Conservation (phyloP, 2,329 filamentous ascomycete species). For the Decorospora gaudefroyi region DNA sequence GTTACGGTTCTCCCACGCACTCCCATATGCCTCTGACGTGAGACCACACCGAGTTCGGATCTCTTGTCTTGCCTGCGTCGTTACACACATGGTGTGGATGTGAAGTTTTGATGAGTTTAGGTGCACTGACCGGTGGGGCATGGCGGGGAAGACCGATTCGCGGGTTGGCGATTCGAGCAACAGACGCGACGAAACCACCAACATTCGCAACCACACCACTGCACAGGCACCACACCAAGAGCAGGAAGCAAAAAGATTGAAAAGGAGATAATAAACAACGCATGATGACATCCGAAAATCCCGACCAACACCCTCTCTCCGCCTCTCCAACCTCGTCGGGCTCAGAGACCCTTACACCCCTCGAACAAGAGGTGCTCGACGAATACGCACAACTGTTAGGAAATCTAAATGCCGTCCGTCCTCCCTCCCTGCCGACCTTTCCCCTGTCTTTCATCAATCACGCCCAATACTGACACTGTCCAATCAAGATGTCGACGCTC, state of each 20-base stretch:
- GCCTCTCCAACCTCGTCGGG: conserved; percentile 20
- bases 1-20: too few relatives aligned
- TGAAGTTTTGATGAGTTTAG: too few relatives aligned
- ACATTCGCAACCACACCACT: too few relatives aligned
- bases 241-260: not conserved
- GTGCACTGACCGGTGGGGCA: too few relatives aligned
- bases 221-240: not conserved
- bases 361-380: conserved; percentile 92
- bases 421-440: conserved; percentile 2
- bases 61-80: too few relatives aligned
- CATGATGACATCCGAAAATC: conserved; percentile 24
- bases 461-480: too few relatives aligned
- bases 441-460: not conserved
- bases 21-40: too few relatives aligned
- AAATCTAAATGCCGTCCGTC: conserved; percentile 83
- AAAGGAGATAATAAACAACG: not conserved
- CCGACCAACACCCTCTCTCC: conserved; percentile 18
- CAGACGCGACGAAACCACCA: too few relatives aligned
- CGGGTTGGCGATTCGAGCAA: too few relatives aligned
- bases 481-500: conserved; percentile 57
- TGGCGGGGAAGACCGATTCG: too few relatives aligned
- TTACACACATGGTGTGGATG: too few relatives aligned
- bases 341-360: conserved; percentile 62
- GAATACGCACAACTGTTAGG: conserved; percentile 86
- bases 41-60: too few relatives aligned